Base-by-base conservation (phyloP, 768 basidiomycete genomes). In the Russula lepida region DNA sequence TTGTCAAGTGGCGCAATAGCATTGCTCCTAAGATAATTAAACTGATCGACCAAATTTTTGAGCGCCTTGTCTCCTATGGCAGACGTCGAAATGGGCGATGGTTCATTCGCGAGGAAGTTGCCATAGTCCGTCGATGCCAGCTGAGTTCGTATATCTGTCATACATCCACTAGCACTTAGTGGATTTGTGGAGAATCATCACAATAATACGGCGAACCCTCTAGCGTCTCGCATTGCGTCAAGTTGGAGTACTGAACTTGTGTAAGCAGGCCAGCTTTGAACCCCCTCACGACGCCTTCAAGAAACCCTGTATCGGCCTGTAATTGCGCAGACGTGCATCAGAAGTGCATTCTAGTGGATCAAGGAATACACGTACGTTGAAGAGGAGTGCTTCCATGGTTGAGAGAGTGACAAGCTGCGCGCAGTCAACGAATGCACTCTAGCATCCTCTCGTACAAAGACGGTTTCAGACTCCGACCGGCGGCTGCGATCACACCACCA, bases 51-150 rank as follows among this genome's bases (percentile, higher is more conserved):
- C 33, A 99, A 84, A 64, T 91, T 79, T 71, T 94, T 89, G 2
- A 94, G 98, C 30, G 97, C 95, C 75, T 88, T 94, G 75, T 95
- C 95, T n/a, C 92, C 83, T 70, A 98, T 98, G 52, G 92, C 94
- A 9, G 92, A 86, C 8, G 95, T 97, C 58, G 92, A 89, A 58
- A 98, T 82, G 13, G 94, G 95, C 27, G 92, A 81, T 2, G 95
- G 87, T 72, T 99, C 97, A 69, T 98, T 98, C 30, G 95, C 86
- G 49, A 99, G 86, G 74, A 99, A 99, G 76, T 92, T 95, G 70
- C 95, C 94, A 72, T 99, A 99, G 76, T 99, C 97, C 6, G 95
- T 98, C 13, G 95, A 84, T 17, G 92, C 89, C 33, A 99, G 80
- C 71, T 99, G 97, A 49, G 97, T 94, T 64, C 92, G 82, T 74